A percentile compares a stretch with the other conserved stretches of the same genome.
Evolutionary conservation across 139 green algal species (phyloP).

Genomic region (Tetradesmus lagerheimii): DNA sequence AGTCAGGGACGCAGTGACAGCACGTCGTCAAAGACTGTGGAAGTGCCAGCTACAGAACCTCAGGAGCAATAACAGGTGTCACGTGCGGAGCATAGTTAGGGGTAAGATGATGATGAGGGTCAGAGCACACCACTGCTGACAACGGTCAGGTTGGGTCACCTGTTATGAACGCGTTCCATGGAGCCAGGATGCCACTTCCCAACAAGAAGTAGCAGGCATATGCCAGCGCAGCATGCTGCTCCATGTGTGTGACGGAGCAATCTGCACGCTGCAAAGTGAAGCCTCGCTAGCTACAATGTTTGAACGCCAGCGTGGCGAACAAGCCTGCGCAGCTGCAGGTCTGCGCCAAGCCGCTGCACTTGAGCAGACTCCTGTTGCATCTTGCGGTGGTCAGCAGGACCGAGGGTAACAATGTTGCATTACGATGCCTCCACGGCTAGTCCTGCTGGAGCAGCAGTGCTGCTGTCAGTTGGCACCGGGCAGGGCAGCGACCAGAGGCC

Average conservation of each 20-base stretch:
- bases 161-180: constrained; percentile 88
- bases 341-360: not conserved
- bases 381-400: not conserved
- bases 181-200: constrained; percentile 66
- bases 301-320: not conserved
- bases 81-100: no score
- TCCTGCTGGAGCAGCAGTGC: not conserved
- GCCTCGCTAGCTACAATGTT: not conserved
- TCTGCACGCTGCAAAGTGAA: not conserved
- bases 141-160: not conserved
- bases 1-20: no score
- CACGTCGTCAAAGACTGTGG: no score
- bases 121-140: not conserved
- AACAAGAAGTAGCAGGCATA: constrained; percentile 41
- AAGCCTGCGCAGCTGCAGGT: not conserved
- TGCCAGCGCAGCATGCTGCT: constrained; percentile 16
- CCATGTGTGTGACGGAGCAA: not conserved
- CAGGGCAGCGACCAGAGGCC: not conserved
- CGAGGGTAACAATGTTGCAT: not conserved
- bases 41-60: no score
- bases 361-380: not conserved
- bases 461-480: not conserved
- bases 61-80: no score
- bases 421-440: not conserved
- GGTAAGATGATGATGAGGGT: no score